A percentile compares a stretch with the other conserved stretches of the same genome.
Conservation (phyloP, 768 basidiomycete species). For the Serpula lacrymans region DNA sequence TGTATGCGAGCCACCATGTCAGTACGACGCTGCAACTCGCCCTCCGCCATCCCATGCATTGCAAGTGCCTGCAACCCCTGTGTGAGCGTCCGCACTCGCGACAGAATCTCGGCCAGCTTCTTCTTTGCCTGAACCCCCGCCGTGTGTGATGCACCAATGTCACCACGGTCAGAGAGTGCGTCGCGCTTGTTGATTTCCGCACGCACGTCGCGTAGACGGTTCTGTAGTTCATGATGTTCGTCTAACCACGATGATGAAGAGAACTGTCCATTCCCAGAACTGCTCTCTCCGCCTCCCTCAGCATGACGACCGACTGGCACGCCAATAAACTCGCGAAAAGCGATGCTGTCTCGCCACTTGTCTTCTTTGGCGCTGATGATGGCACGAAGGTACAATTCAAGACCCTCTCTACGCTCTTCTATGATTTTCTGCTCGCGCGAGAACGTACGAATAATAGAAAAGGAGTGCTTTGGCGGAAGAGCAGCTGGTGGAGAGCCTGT, state of each 20-base stretch:
- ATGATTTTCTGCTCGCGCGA: constrained; percentile 53
- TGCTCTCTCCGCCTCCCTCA: constrained; percentile 21
- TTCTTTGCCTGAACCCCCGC: constrained; percentile 84
- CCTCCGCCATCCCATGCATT: constrained; percentile 75
- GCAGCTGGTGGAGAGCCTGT: constrained; percentile 67
- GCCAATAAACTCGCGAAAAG: constrained; percentile 85
- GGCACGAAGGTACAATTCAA: constrained; percentile 84
- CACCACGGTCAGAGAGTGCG: constrained; percentile 71
- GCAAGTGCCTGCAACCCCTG: constrained; percentile 64
- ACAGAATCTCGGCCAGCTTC: constrained; percentile 72
- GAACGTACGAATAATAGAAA: constrained; percentile 60
- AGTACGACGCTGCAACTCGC: constrained; percentile 86
- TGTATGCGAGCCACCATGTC: constrained; percentile 87
- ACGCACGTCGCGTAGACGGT: constrained; percentile 75
- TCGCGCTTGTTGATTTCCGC: constrained; percentile 87
- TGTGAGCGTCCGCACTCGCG: constrained; percentile 69
- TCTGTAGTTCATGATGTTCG: constrained; percentile 78
- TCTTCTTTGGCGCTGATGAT: constrained; percentile 81
- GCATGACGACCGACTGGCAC: constrained; percentile 63
- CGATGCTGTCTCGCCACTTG: constrained; percentile 74
- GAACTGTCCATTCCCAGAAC: constrained; percentile 43
- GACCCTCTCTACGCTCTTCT: constrained; percentile 71
- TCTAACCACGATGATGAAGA: constrained; percentile 85
- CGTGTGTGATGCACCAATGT: constrained; percentile 70
- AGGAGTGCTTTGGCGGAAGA: constrained; percentile 84